These are phyloP conservation scores for Eucalyptus pauciflora DNA, from an alignment of 345 rosid species.

Conservation along the genomic window DNA sequence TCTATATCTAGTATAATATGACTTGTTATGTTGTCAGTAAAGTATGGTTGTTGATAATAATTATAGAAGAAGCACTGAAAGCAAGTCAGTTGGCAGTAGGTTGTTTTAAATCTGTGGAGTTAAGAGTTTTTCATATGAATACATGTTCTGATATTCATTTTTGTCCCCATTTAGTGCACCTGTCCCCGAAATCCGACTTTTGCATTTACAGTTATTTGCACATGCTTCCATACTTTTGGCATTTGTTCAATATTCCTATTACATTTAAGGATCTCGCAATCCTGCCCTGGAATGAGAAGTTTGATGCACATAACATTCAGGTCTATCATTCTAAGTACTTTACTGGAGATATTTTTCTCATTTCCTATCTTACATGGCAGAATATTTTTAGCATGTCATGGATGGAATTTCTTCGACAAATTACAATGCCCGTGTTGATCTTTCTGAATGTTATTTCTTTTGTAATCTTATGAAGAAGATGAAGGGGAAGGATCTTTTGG, in stretches of 20 bases:
- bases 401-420: not conserved
- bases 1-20: not conserved
- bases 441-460: not conserved
- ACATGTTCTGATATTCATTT: not conserved
- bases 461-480: constrained; percentile 18
- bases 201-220: not conserved
- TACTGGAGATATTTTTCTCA: not conserved
- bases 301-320: constrained; percentile 30
- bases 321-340: constrained; percentile 6
- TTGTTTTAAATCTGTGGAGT: not conserved
- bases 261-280: constrained; percentile 68
- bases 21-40: not conserved
- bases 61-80: not conserved
- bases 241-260: not conserved
- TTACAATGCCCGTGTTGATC: not conserved
- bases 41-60: not conserved
- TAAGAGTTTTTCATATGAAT: not conserved
- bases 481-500: constrained; percentile 69
- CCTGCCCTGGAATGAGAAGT: constrained; percentile 53
- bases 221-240: not conserved
- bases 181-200: not conserved
- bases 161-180: not conserved
- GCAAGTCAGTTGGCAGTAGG: not conserved
- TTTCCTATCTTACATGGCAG: not conserved
- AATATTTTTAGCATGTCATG: not conserved